These are phyloP conservation scores for Thyridium curvatum DNA, from an alignment of 2,329 filamentous ascomycete genomes.

Conservation along the genomic window DNA sequence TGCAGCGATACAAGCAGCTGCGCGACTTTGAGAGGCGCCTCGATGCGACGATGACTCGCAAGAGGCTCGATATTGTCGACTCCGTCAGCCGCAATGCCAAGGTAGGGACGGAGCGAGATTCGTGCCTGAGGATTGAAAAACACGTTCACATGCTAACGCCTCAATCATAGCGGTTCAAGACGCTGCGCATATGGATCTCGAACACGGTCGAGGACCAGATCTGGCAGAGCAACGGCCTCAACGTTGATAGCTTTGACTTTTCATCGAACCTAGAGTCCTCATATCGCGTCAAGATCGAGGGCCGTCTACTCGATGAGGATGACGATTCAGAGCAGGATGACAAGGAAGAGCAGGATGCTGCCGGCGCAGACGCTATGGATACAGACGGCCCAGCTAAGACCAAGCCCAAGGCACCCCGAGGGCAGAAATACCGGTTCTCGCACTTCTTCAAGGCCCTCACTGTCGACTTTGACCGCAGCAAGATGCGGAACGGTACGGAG, in stretches of 20 bases:
- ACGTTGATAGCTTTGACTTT: constrained; percentile 76
- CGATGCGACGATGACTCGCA: constrained; percentile 90
- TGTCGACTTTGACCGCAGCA: constrained; percentile 64
- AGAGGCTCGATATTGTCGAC: constrained; percentile 85
- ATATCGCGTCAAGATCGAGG: constrained; percentile 90
- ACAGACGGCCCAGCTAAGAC: constrained; percentile 38
- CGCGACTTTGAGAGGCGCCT: constrained; percentile 82
- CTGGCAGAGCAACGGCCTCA: constrained; percentile 71
- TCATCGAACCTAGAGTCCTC: constrained; percentile 69
- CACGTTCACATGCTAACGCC: constrained; percentile 5
- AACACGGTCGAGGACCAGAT: constrained; percentile 93
- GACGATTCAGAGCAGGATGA: constrained; percentile 36
- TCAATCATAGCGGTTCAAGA: constrained; percentile 60
- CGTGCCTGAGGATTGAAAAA: too few species aligned
- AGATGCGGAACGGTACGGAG: constrained; percentile 42
- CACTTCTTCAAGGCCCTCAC: constrained; percentile 78
- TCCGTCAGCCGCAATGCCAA: constrained; percentile 68
- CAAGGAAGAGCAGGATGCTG: constrained; percentile 36
- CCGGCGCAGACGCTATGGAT: constrained; percentile 52
- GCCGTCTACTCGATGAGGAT: constrained; percentile 69
- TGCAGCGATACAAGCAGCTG: constrained; percentile 74
- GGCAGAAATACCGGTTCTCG: constrained; percentile 51
- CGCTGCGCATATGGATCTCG: constrained; percentile 86
- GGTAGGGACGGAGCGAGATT: constrained; percentile 41
- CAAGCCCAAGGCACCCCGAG: constrained; percentile 31